Evolutionary conservation across 768 basidiomycete species (phyloP).

Genomic region (Boletus vinaceobasis): DNA sequence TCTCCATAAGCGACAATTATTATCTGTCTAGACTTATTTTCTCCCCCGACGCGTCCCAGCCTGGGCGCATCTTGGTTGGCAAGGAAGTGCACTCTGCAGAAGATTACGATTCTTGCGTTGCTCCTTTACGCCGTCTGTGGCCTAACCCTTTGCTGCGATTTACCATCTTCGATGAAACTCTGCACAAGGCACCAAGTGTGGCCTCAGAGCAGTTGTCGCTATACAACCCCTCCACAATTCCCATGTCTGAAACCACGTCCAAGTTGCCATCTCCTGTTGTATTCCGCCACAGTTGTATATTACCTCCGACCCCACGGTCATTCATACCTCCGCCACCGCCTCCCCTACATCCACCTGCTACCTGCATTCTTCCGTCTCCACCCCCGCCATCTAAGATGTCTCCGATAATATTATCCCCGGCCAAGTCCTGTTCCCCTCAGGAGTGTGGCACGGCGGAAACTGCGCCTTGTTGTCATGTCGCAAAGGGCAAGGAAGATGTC

Average conservation of each 20-base stretch:
- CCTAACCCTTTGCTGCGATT: slow-evolving; percentile 61
- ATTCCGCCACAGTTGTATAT: background rate
- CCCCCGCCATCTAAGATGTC: slow-evolving; percentile 9
- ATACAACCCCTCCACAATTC: background rate
- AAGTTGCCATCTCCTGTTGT: background rate
- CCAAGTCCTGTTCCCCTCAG: background rate
- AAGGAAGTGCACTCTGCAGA: slow-evolving; percentile 54
- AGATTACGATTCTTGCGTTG: slow-evolving; percentile 53
- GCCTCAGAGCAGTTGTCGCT: slow-evolving; percentile 4
- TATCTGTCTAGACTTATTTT: slow-evolving; percentile 69
- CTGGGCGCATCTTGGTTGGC: slow-evolving; percentile 58
- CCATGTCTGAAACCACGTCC: background rate
- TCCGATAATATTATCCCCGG: background rate
- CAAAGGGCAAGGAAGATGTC: slow-evolving; percentile 49
- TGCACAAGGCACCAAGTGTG: slow-evolving; percentile 33
- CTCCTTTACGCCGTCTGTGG: slow-evolving; percentile 53
- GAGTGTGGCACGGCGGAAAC: background rate
- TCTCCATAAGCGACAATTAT: slow-evolving; percentile 57
- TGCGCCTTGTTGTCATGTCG: slow-evolving; percentile 41
- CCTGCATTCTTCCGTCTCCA: slow-evolving; percentile 15
- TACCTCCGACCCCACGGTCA: background rate
- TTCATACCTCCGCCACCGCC: slow-evolving; percentile 16
- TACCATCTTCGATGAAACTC: slow-evolving; percentile 51
- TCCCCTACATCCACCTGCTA: slow-evolving; percentile 18
- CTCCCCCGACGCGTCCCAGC: slow-evolving; percentile 53